Evolutionary conservation across 2,329 filamentous ascomycete species (phyloP).

Genomic region (Xylaria sp.): DNA sequence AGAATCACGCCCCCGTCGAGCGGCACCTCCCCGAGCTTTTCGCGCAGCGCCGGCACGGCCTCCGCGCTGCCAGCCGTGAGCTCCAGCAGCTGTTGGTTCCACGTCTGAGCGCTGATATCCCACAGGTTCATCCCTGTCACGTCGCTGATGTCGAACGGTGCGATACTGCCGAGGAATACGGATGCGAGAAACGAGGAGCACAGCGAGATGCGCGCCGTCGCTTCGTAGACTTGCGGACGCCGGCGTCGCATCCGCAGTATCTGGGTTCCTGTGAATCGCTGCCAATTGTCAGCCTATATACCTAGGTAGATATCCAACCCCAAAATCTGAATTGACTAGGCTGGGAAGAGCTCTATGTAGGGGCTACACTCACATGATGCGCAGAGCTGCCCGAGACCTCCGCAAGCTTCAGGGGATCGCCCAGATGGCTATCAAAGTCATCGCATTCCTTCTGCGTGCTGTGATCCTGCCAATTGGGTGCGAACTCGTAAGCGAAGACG

Average conservation of each 20-base stretch:
- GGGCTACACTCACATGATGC: constrained; percentile 77
- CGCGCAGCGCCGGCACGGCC: constrained; percentile 71
- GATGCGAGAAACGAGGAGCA: constrained; percentile 97
- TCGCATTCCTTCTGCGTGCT: constrained; percentile 95
- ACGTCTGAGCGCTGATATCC: constrained; percentile 81
- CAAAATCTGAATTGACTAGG: background rate
- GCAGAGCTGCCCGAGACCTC: constrained; percentile 88
- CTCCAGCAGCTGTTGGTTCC: constrained; percentile 79
- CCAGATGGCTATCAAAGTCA: constrained; percentile 80
- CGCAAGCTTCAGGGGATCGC: constrained; percentile 75
- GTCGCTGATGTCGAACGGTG: constrained; percentile 92
- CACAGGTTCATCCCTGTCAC: constrained; percentile 97
- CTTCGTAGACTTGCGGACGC: constrained; percentile 81
- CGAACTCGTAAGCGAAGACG: constrained; percentile 85
- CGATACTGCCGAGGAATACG: constrained; percentile 83
- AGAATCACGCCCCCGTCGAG: constrained; percentile 83
- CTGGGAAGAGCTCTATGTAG: background rate
- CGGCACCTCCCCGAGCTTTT: constrained; percentile 83
- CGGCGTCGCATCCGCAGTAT: constrained; percentile 88
- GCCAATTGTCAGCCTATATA: constrained; percentile 25
- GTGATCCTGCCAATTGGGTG: constrained; percentile 98
- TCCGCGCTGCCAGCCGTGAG: constrained; percentile 72
- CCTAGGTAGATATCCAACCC: background rate
- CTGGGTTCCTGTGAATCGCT: constrained; percentile 97
- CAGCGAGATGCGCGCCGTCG: constrained; percentile 86